phyloP scores from a whole-genome alignment of 2,329 filamentous ascomycete genomes.

The Blastomyces parvus region DNA sequence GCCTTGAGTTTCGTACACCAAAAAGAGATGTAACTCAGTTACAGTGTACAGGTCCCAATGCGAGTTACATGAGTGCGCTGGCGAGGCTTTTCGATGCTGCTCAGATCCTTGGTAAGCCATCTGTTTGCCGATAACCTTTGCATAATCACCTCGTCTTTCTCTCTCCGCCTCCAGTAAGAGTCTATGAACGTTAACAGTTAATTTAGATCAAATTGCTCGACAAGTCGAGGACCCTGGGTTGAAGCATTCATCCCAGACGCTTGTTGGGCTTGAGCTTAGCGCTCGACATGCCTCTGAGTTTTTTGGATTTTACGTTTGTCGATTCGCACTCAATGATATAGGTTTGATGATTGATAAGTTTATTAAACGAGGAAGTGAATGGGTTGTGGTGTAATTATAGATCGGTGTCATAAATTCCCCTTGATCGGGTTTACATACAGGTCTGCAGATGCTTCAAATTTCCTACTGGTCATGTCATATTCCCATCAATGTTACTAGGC shows the following conservation, averaged over 20 bases:
- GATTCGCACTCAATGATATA: slow-evolving; percentile 84
- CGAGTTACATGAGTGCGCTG: slow-evolving; percentile 82
- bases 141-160: neutral
- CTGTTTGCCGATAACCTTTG: slow-evolving; percentile 17
- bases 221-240: slow-evolving; percentile 93
- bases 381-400: slow-evolving; percentile 55
- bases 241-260: slow-evolving; percentile 82
- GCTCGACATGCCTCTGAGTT: slow-evolving; percentile 93
- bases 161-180: neutral
- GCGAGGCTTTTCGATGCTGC: slow-evolving; percentile 87
- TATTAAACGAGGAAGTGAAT: slow-evolving; percentile 91
- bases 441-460: neutral
- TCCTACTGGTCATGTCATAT: neutral
- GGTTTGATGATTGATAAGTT: slow-evolving; percentile 86
- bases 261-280: slow-evolving; percentile 88
- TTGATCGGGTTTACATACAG: neutral
- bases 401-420: neutral
- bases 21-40: slow-evolving; percentile 61
- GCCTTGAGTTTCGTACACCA: slow-evolving; percentile 53
- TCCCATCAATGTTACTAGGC: neutral
- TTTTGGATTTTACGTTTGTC: slow-evolving; percentile 92
- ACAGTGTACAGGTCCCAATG: slow-evolving; percentile 72
- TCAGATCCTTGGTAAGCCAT: slow-evolving; percentile 72
- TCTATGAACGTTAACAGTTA: neutral
- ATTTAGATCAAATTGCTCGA: slow-evolving; percentile 79